Conservation (phyloP, 2,329 filamentous ascomycete species). For the Claviceps sp. region DNA sequence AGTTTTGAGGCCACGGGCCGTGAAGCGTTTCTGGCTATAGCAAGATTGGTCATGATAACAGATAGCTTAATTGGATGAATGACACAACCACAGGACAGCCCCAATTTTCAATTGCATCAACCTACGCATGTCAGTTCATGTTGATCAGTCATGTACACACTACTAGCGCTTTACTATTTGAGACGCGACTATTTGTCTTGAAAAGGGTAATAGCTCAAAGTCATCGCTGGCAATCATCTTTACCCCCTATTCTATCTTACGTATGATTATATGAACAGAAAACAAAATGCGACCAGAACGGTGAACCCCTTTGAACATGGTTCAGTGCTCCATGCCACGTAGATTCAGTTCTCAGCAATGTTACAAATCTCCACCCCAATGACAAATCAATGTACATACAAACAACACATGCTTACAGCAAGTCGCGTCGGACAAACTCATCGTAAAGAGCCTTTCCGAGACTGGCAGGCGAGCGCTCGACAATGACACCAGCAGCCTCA, state of each 20-base stretch:
- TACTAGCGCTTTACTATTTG: too few relatives aligned
- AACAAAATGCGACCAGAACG: constrained; percentile 11
- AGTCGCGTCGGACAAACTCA: constrained; percentile 90
- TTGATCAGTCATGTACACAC: background rate
- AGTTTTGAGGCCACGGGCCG: background rate
- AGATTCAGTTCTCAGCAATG: constrained; percentile 5
- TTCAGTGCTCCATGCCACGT: constrained; percentile 12
- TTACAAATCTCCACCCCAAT: background rate
- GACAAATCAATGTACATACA: constrained; percentile 3
- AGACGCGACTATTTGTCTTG: background rate
- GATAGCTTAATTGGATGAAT: background rate
- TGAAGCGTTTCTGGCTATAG: background rate
- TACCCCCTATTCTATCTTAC: constrained; percentile 19
- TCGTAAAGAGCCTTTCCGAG: constrained; percentile 89
- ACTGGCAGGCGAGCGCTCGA: constrained; percentile 84
- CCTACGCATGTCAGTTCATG: background rate
- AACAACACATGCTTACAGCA: constrained; percentile 51
- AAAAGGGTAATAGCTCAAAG: background rate
- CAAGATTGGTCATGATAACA: background rate
- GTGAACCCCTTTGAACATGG: constrained; percentile 8
- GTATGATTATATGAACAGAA: constrained; percentile 16
- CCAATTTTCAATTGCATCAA: background rate
- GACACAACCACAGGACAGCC: background rate
- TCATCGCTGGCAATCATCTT: constrained; percentile 3
- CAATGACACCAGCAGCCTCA: constrained; percentile 78